Evolutionary conservation across 2,329 filamentous ascomycete genomes (phyloP).

Genomic region (Fusarium sp.): DNA sequence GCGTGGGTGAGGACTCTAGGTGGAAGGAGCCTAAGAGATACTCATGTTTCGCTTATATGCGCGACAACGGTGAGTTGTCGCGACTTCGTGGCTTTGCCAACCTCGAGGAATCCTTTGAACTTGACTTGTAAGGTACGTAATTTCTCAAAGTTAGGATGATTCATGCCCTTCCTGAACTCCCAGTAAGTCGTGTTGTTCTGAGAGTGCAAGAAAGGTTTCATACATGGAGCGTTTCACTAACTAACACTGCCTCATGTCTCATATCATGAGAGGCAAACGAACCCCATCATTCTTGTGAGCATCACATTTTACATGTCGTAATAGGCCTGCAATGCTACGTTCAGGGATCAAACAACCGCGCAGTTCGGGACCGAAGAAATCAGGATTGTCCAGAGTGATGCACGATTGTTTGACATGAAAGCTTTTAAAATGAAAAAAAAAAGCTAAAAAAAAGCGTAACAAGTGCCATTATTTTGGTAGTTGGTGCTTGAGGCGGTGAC

Average conservation of each 20-base stretch:
- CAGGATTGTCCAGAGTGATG: not conserved
- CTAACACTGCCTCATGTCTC: constrained; percentile 19
- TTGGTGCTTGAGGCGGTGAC: not conserved
- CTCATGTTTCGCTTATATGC: constrained; percentile 1
- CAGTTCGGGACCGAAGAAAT: constrained; percentile 9
- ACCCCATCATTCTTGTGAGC: constrained; percentile 3
- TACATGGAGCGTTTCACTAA: constrained; percentile 18
- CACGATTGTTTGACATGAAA: not conserved
- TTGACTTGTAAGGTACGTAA: not conserved
- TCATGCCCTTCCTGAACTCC: not conserved
- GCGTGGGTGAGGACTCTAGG: not conserved
- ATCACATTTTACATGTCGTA: not conserved
- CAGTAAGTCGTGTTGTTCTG: not conserved
- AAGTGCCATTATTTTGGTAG: not conserved
- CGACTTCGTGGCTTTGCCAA: not conserved
- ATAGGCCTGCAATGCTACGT: not conserved
- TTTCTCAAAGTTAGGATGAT: not conserved
- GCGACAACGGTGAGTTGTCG: not conserved
- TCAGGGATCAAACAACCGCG: not conserved
- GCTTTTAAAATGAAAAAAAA: not conserved
- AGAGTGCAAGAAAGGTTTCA: not conserved
- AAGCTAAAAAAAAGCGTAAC: too few relatives aligned
- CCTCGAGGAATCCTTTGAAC: not conserved
- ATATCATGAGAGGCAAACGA: constrained; percentile 3
- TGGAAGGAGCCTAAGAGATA: not conserved